Base-by-base conservation (phyloP, 148 eudicot genomes). In the Nepenthes gracilis region DNA sequence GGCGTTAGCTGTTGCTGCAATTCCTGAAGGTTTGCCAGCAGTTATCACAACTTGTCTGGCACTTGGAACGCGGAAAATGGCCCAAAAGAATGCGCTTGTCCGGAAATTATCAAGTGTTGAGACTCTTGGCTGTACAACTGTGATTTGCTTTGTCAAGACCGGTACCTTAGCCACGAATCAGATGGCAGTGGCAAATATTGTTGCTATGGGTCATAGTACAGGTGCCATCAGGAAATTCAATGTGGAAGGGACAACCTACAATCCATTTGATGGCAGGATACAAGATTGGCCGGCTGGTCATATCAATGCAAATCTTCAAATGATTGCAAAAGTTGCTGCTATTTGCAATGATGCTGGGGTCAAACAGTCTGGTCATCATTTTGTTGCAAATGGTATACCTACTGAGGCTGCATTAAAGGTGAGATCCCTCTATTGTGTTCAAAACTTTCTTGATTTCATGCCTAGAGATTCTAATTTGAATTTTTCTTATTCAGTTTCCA, bases 401-500 rank as follows among this genome's bases (percentile, higher is more conserved):
- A 85, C 92, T 56, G 92, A 85, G 80, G 92, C 92, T 74, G 92
- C 88, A 15, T 67, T 85, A 56, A 85, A 85, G 92, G 92, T 83
- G 57, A 71, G 48, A 5, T 45, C 10, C 48, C 48, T 64, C 57
- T 34, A 10, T 5, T 52, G 12, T 33, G 52, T 8, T 56, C 35
- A 15, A 35, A 13, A 13, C 8, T 60, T 7, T 57, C 48, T n/a
- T n/a, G n/a, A n/a, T n/a, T n/a, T n/a, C n/a, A n/a, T n/a, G n/a
- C n/a, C n/a, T n/a, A n/a, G n/a, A 70, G 45, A 47, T 47, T 70
- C 14, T 48, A 1, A 4, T 64, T 0, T 23, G 35, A 14, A 60
- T 48, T 61, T 37, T 35, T 35, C 9, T 58, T 45, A 45, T 4
- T 45, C 48, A 45, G 48, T 45, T 10, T 4, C 48, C 10, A 10